Evolutionary conservation across 2,329 filamentous ascomycete genomes (phyloP), one percentile per base, ranked within the genome.

Genomic region (Ophiocordyceps unilateralis): DNA sequence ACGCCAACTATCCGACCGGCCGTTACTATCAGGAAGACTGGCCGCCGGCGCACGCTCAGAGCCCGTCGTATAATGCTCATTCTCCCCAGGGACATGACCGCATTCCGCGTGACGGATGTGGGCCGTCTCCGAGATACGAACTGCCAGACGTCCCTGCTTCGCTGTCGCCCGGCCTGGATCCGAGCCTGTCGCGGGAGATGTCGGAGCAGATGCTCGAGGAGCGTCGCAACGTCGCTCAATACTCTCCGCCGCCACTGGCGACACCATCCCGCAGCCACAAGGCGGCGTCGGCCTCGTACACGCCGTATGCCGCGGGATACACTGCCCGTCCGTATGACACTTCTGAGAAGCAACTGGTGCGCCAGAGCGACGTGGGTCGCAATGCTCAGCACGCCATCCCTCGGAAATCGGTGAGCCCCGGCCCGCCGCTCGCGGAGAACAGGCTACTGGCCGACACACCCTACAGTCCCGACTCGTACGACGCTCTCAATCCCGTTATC

Each of bases 391-490:
- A 73, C 48, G 74, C 70, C 28, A 76, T 78, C 47, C 69, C 64
- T 46, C 75, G 83, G 42, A 88, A 88, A 57, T 86, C 82, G 1
- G 74, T 87, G 26, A 86, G 81, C 51, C 81, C 83, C 2, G 72
- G 74, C 1, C 81, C 82, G 47, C 70, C 57, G 20, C 66, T 57
- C 32, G 57, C 61, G 43, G 67, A 63, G 40, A 58, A 64, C 40
- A 67, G 74, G 45, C 64, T 72, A 41, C 52, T 74, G 5, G 81
- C 79, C 2, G 72, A 70, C 15, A 60, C 82, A 4, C 82, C 82
- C 0, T 89, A 85, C 51, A 75, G 78, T 0, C 83, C 83, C 0
- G 83, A 88, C 55, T 80, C 76, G 28, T 88, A 85, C 54, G 77
- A 86, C 51, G 69, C 74, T 1, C 68, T 85, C 49, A 88, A 88